These are phyloP conservation scores for Holtermanniella nyarrowii DNA, from an alignment of 768 basidiomycete species.

Conservation along the genomic window DNA sequence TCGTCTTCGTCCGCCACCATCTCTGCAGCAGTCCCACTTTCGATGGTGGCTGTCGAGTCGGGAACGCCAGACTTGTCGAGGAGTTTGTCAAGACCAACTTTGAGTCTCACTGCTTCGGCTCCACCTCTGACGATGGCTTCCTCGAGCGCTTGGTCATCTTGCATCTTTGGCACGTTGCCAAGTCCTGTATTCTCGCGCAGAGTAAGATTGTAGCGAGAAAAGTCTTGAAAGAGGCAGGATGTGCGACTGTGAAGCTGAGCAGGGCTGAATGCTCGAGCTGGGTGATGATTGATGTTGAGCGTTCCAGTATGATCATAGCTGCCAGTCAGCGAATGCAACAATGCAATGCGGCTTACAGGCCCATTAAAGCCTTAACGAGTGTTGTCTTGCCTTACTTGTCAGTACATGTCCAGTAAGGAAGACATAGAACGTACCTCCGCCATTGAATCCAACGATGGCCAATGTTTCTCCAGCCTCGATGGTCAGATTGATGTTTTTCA, in stretches of 20 bases:
- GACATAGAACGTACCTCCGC: slow-evolving; percentile 52
- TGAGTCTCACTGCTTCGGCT: slow-evolving; percentile 55
- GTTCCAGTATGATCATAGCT: slow-evolving; percentile 53
- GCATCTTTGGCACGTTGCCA: slow-evolving; percentile 58
- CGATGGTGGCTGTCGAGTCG: slow-evolving; percentile 11
- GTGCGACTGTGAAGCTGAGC: slow-evolving; percentile 62
- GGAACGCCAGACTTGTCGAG: slow-evolving; percentile 47
- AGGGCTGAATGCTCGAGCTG: slow-evolving; percentile 57
- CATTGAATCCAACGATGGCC: slow-evolving; percentile 57
- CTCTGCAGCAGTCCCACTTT: background rate
- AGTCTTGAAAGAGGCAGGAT: slow-evolving; percentile 77
- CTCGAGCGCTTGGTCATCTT: slow-evolving; percentile 51
- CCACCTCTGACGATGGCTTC: slow-evolving; percentile 62
- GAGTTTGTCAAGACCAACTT: slow-evolving; percentile 63
- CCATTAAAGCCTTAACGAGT: slow-evolving; percentile 66
- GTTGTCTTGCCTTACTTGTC: slow-evolving; percentile 64
- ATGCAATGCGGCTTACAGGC: slow-evolving; percentile 46
- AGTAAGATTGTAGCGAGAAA: slow-evolving; percentile 66
- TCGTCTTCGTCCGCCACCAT: background rate
- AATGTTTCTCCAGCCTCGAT: slow-evolving; percentile 66
- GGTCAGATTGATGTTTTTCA: slow-evolving; percentile 59
- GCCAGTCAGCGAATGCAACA: slow-evolving; percentile 40
- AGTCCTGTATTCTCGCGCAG: slow-evolving; percentile 78
- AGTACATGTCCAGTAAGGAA: slow-evolving; percentile 46
- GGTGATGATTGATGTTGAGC: slow-evolving; percentile 58